These are phyloP conservation scores for Crithidia expoeki DNA, from an alignment of 208 protist genomes.

Conservation along the genomic window DNA sequence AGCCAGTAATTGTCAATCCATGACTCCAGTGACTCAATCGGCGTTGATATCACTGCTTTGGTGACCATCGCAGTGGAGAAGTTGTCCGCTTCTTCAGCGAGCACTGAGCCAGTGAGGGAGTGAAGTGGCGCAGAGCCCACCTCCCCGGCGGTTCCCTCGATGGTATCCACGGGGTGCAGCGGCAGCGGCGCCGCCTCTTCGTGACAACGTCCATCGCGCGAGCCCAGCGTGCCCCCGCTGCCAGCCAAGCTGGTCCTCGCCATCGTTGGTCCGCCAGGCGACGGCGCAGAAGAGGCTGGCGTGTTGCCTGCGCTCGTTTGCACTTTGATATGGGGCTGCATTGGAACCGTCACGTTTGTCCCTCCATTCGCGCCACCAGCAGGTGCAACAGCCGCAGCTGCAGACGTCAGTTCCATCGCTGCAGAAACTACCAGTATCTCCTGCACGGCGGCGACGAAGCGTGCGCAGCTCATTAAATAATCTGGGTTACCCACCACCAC, in stretches of 20 bases:
- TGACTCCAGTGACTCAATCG: slow-evolving; percentile 14
- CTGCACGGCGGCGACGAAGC: slow-evolving; percentile 23
- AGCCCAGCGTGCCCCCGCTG: not conserved
- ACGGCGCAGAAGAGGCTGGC: slow-evolving; percentile 7
- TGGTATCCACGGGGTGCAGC: not conserved
- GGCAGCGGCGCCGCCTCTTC: not conserved
- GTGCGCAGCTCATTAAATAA: slow-evolving; percentile 21
- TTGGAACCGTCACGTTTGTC: not conserved
- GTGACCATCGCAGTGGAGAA: not conserved
- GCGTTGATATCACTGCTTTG: not conserved
- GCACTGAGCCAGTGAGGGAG: not conserved
- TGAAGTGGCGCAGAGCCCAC: not conserved
- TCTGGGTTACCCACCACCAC: slow-evolving; percentile 18
- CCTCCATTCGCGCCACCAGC: not conserved
- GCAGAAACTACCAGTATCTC: slow-evolving; percentile 7
- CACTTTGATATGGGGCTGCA: not conserved
- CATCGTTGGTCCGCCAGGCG: not conserved
- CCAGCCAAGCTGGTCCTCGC: not conserved
- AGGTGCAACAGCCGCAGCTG: not conserved
- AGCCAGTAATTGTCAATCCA: slow-evolving; percentile 70
- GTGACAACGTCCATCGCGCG: slow-evolving; percentile 2
- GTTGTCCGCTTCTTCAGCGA: not conserved
- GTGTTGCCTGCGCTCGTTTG: slow-evolving; percentile 12
- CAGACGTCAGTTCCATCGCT: not conserved
- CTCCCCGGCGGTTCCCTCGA: not conserved